Percentiles rank a stretch among this genome's conserved stretches.
phyloP scores from a whole-genome alignment of 371 early-diverging fungal genomes.

The Catenaria anguillulae region DNA sequence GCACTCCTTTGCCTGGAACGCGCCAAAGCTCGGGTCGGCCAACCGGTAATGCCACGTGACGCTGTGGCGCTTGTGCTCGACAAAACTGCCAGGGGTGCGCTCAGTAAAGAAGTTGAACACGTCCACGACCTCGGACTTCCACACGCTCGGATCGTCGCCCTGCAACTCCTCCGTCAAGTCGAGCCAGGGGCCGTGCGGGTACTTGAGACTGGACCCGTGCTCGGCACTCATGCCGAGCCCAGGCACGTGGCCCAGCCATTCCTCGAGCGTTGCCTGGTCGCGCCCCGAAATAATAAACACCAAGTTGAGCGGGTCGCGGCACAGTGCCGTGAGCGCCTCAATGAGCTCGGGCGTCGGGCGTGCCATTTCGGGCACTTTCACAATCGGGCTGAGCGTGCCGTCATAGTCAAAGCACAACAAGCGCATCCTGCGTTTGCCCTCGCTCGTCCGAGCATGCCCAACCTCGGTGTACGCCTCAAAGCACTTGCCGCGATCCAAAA shows the following conservation, averaged over 20 bases:
- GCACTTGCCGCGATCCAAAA: constrained; percentile 33
- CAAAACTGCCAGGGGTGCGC: constrained; percentile 83
- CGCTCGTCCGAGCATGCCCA: constrained; percentile 24
- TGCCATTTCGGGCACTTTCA: constrained; percentile 32
- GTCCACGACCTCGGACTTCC: background rate
- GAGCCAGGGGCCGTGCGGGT: constrained; percentile 52
- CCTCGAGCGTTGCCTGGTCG: constrained; percentile 63
- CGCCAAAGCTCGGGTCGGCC: constrained; percentile 36
- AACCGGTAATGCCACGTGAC: constrained; percentile 52
- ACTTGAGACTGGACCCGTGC: constrained; percentile 68
- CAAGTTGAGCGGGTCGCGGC: constrained; percentile 53
- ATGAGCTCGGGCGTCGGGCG: constrained; percentile 31
- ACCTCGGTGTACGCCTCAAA: constrained; percentile 25
- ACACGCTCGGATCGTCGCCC: constrained; percentile 9
- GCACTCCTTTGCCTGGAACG: constrained; percentile 74
- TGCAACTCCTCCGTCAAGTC: constrained; percentile 51
- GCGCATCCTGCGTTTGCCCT: constrained; percentile 13
- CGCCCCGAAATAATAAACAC: constrained; percentile 91
- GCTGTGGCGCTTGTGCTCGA: constrained; percentile 61
- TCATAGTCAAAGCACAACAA: constrained; percentile 38
- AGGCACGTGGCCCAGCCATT: constrained; percentile 54
- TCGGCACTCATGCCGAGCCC: constrained; percentile 75
- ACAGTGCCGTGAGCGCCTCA: constrained; percentile 18
- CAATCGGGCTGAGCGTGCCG: constrained; percentile 23
- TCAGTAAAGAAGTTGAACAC: constrained; percentile 23